Evolutionary conservation across 2,329 filamentous ascomycete species (phyloP).

Genomic region (Pezicula carpinea): DNA sequence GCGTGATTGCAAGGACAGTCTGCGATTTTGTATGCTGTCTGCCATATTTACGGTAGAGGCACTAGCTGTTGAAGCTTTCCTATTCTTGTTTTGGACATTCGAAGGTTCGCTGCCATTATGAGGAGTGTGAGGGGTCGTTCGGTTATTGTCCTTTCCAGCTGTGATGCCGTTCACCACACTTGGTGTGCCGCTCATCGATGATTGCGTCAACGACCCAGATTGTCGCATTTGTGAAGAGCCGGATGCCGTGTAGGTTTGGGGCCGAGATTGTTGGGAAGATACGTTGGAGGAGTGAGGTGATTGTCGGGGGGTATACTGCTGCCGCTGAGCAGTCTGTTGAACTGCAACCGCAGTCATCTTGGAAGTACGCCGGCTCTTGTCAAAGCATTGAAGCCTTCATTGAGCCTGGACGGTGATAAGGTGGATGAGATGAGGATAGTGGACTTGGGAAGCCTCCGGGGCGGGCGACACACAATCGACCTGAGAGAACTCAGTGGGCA

Average conservation of each 20-base stretch:
- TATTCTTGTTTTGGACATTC: slow-evolving; percentile 1
- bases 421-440: slow-evolving; percentile 94
- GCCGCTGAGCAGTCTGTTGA: slow-evolving; percentile 23
- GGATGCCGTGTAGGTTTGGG: slow-evolving; percentile 20
- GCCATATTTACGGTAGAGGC: background rate
- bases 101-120: slow-evolving; percentile 2
- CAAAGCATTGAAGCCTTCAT: slow-evolving; percentile 7
- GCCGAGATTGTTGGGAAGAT: slow-evolving; percentile 20
- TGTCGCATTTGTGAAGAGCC: slow-evolving; percentile 13
- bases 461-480: too few relatives aligned
- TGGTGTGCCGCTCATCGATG: slow-evolving; percentile 14
- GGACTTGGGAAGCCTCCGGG: slow-evolving; percentile 70
- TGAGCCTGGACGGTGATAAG: slow-evolving; percentile 73
- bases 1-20: slow-evolving; percentile 7
- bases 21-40: slow-evolving; percentile 2
- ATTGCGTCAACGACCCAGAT: slow-evolving; percentile 14
- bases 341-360: slow-evolving; percentile 30
- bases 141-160: slow-evolving; percentile 2
- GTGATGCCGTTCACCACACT: slow-evolving; percentile 8
- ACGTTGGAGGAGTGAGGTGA: slow-evolving; percentile 23
- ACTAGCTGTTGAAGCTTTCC: background rate
- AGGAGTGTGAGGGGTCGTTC: slow-evolving; percentile 21
- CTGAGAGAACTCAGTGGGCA: too few relatives aligned
- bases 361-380: slow-evolving; percentile 17
- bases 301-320: slow-evolving; percentile 24